Evolutionary conservation across 2,329 filamentous ascomycete species (phyloP), one percentile per base, ranked within the genome.

Genomic region (Metarhizium rileyi): DNA sequence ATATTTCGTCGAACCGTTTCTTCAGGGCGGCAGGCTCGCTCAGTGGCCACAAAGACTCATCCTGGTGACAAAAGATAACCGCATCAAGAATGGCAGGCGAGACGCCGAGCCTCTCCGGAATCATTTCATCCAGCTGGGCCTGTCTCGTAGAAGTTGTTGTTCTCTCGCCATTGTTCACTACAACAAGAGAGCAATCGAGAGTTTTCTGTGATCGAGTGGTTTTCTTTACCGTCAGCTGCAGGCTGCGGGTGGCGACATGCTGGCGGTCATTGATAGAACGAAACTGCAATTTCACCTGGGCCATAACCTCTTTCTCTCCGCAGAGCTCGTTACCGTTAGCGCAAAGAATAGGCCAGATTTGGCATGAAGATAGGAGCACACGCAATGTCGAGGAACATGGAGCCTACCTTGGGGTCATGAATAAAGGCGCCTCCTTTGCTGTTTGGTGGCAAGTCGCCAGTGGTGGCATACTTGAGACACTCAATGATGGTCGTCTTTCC

Each of bases 401-500:
- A 22, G 53, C 58, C 53, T 65, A 86, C 78, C 71, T 93, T 93
- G n/a, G 93, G 93, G 61, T 98, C 93, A 65, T 98, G 91, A 55
- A 98, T 89, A 65, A 97, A 98, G 46, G 91, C 90, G 28, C 90
- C 90, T 26, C 86, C 86, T 58, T 84, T 86, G 71, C 84, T 90
- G 72, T 96, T 95, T 28, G 93, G 89, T 1, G 93, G 93, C 44
- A 95, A 78, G 61, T 94, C 87, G 50, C 93, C 94, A 7, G 90
- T 96, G 18, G 94, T 96, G 47, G 88, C 90, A 81, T 96, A 98
- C 65, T 96, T 96, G 62, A 98, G 85, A 65, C 90, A 95, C 68
- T 98, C 93, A 68, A 98, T 98, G 63, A 98, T 95, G 51, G 93
- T 97, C 9, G 93, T 98, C 72, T 98, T 98, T 54, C 93, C 93